These are phyloP conservation scores for Dactylonectria macrodidyma DNA, from an alignment of 2,329 filamentous ascomycete species.

Conservation along the genomic window DNA sequence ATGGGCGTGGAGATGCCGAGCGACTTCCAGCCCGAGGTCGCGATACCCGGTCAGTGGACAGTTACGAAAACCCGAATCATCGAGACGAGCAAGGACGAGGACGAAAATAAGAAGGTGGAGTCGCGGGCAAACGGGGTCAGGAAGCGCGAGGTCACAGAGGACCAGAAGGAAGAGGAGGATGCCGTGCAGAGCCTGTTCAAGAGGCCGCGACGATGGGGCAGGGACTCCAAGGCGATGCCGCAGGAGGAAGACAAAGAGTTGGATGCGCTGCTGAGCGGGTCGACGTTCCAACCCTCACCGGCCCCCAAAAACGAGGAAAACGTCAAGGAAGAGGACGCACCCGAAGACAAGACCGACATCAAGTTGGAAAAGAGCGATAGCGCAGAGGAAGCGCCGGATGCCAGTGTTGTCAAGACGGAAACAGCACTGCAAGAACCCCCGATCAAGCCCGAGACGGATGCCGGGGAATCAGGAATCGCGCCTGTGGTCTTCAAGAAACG, in stretches of 20 bases:
- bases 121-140: conserved; percentile 70
- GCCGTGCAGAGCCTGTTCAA: conserved; percentile 73
- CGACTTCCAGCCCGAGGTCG: conserved; percentile 83
- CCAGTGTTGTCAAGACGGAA: conserved; percentile 59
- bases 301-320: conserved; percentile 48
- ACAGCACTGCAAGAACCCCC: conserved; percentile 41
- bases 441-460: conserved; percentile 51
- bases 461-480: conserved; percentile 45
- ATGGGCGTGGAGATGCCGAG: conserved; percentile 90
- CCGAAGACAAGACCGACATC: conserved; percentile 44
- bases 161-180: conserved; percentile 73
- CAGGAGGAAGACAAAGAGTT: conserved; percentile 69
- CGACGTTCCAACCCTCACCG: conserved; percentile 44
- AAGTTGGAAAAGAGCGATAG: conserved; percentile 48
- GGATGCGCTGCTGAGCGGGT: conserved; percentile 70
- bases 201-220: conserved; percentile 69
- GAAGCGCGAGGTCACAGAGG: conserved; percentile 74
- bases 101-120: conserved; percentile 58
- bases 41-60: conserved; percentile 91
- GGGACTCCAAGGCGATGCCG: conserved; percentile 65
- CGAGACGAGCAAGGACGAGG: conserved; percentile 59
- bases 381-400: conserved; percentile 25
- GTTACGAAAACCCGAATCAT: conserved; percentile 75
- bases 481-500: conserved; percentile 85
- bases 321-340: conserved; percentile 37